A percentile compares a stretch with the other conserved stretches of the same genome.
phyloP scores from a whole-genome alignment of 805 yeast species.

The Wickerhamomyces kurtzmanii region DNA sequence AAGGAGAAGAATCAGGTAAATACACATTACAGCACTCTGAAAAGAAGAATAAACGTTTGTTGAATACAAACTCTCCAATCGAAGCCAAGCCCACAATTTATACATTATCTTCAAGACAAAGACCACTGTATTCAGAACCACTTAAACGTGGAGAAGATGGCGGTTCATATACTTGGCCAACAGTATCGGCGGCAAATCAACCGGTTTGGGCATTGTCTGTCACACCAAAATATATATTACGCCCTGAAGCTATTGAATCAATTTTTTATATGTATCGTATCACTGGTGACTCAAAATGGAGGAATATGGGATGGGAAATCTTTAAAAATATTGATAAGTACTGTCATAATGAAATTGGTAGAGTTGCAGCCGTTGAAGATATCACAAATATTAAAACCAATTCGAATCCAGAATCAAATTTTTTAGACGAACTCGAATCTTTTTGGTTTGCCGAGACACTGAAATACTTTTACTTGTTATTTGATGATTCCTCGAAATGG shows the following conservation, averaged over 20 bases:
- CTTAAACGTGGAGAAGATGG: not conserved
- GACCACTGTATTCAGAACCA: not conserved
- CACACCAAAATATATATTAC: slow-evolving; percentile 31
- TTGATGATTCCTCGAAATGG: slow-evolving; percentile 30
- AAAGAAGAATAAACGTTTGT: no score
- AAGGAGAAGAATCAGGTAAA: not conserved
- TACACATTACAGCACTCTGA: no score
- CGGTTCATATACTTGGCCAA: slow-evolving; percentile 7
- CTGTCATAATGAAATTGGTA: slow-evolving; percentile 20
- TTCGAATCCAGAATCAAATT: slow-evolving; percentile 11
- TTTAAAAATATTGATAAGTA: slow-evolving; percentile 26
- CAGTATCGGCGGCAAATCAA: slow-evolving; percentile 8
- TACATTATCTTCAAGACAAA: no score
- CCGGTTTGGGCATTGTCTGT: slow-evolving; percentile 23
- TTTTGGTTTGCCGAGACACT: slow-evolving; percentile 53
- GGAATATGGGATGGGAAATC: slow-evolving; percentile 42
- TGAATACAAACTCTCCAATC: no score
- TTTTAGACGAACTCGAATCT: slow-evolving; percentile 30
- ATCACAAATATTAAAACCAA: slow-evolving; percentile 22
- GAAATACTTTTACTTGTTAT: slow-evolving; percentile 43
- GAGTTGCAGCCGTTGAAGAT: slow-evolving; percentile 28
- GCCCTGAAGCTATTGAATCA: slow-evolving; percentile 57
- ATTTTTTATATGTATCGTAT: slow-evolving; percentile 48
- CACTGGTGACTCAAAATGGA: slow-evolving; percentile 51
- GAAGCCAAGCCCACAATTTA: no score